A percentile compares a stretch with the other conserved stretches of the same genome.
phyloP scores from a whole-genome alignment of 2,329 filamentous ascomycete species.

The Dendryphion nanum region DNA sequence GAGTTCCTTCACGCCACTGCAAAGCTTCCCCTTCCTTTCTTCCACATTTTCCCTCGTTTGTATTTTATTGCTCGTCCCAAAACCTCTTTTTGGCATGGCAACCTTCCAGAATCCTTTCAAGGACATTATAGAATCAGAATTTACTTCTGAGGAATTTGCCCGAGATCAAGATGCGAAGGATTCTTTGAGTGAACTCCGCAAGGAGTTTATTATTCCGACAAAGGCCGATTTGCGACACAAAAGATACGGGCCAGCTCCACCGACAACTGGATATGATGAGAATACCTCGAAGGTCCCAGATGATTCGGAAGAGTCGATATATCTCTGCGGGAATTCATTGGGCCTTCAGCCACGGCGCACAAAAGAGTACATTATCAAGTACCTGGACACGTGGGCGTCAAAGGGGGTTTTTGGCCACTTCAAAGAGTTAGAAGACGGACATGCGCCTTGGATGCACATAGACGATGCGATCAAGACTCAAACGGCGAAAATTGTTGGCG shows the following conservation, averaged over 20 bases:
- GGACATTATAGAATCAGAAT: conserved; percentile 13
- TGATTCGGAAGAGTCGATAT: conserved; percentile 58
- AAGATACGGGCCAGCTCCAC: conserved; percentile 34
- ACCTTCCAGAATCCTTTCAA: conserved; percentile 23
- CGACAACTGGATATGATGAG: neutral
- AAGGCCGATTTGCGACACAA: conserved; percentile 68
- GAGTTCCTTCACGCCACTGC: too few relatives aligned
- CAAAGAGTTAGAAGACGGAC: conserved; percentile 62
- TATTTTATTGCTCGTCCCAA: too few relatives aligned
- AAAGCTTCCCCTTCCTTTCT: too few relatives aligned
- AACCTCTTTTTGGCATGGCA: too few relatives aligned
- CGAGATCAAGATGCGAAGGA: conserved; percentile 37
- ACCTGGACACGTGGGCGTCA: conserved; percentile 79
- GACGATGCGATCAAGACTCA: conserved; percentile 70
- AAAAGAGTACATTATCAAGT: conserved; percentile 64
- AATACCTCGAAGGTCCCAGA: conserved; percentile 17
- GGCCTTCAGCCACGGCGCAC: conserved; percentile 76
- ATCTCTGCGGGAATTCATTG: conserved; percentile 88
- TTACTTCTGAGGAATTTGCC: conserved; percentile 33
- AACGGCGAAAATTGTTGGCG: conserved; percentile 74
- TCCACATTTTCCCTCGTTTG: too few relatives aligned
- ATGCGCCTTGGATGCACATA: conserved; percentile 74
- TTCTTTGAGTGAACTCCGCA: conserved; percentile 46
- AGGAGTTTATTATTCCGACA: conserved; percentile 76
- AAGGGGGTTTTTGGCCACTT: conserved; percentile 88